Percentiles rank a stretch among this genome's conserved stretches.
Evolutionary conservation across 805 yeast genomes (phyloP).

Genomic region (Saccharomycopsis synnaedendra): DNA sequence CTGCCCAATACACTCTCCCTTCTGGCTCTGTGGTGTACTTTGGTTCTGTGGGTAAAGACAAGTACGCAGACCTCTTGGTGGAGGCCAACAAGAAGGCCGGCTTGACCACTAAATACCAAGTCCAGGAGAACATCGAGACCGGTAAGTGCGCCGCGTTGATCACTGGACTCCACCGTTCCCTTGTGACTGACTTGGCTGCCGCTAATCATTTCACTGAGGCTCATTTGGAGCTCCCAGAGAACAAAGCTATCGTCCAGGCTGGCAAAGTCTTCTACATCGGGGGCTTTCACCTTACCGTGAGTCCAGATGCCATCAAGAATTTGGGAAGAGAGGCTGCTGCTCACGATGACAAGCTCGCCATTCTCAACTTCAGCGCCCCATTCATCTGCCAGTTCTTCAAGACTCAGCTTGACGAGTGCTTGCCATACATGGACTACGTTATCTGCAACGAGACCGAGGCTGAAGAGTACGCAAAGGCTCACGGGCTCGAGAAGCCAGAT

Average conservation of each 20-base stretch:
- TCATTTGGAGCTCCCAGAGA: conserved; percentile 79
- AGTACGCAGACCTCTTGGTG: conserved; percentile 66
- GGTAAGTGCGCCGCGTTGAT: conserved; percentile 98
- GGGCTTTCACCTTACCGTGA: conserved; percentile 98
- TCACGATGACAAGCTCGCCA: conserved; percentile 57
- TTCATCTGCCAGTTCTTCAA: conserved; percentile 94
- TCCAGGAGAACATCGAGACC: conserved; percentile 66
- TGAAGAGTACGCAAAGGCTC: conserved; percentile 83
- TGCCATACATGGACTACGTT: conserved; percentile 83
- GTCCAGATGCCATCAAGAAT: conserved; percentile 84
- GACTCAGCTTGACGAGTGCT: conserved; percentile 66
- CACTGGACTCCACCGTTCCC: conserved; percentile 78
- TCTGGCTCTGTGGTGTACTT: conserved; percentile 75
- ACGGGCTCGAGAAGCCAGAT: conserved; percentile 40
- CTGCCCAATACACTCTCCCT: conserved; percentile 90
- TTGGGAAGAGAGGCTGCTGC: conserved; percentile 90
- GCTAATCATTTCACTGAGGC: conserved; percentile 92
- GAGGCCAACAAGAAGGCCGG: conserved; percentile 86
- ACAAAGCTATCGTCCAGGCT: conserved; percentile 76
- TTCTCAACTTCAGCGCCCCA: conserved; percentile 90
- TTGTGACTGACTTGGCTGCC: conserved; percentile 94
- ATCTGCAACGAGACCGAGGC: conserved; percentile 98
- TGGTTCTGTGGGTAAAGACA: conserved; percentile 93
- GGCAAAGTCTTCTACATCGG: conserved; percentile 87
- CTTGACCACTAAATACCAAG: conserved; percentile 74